phyloP scores from a whole-genome alignment of 2,329 filamentous ascomycete species.

The Fusarium coffeatum region DNA sequence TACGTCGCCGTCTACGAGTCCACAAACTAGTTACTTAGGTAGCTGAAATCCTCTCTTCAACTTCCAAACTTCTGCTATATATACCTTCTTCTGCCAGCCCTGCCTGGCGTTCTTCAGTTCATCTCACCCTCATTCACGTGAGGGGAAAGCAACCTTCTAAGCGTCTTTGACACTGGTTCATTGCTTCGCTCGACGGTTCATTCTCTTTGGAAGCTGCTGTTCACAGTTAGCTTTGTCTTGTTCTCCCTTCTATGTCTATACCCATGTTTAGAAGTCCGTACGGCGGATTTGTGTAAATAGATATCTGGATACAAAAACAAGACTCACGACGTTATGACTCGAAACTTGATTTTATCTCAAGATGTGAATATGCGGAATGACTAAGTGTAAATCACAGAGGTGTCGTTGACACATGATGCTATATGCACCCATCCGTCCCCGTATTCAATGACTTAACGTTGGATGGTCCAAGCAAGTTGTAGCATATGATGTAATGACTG shows the following conservation, averaged over 20 bases:
- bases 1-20: conserved; percentile 56
- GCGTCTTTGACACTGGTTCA: conserved; percentile 5
- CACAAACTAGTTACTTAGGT: conserved; percentile 15
- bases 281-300: conserved; percentile 26
- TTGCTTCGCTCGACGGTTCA: not conserved
- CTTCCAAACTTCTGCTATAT: conserved; percentile 5
- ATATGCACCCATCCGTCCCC: not conserved
- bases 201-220: conserved; percentile 4
- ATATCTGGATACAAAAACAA: conserved; percentile 23
- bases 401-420: not conserved
- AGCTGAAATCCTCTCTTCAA: not conserved
- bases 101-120: conserved; percentile 10
- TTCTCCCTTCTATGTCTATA: conserved; percentile 24
- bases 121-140: not conserved
- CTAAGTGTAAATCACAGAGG: not conserved
- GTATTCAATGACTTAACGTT: not conserved
- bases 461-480: not conserved
- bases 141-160: not conserved
- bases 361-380: not conserved
- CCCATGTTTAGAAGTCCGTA: not conserved
- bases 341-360: not conserved
- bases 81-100: not conserved
- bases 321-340: conserved; percentile 32
- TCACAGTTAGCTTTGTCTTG: conserved; percentile 9
- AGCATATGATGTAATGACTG: not conserved